These are phyloP conservation scores for Tremellales sp. DNA, from an alignment of 1,284 basidiomycete genomes.

Conservation along the genomic window DNA sequence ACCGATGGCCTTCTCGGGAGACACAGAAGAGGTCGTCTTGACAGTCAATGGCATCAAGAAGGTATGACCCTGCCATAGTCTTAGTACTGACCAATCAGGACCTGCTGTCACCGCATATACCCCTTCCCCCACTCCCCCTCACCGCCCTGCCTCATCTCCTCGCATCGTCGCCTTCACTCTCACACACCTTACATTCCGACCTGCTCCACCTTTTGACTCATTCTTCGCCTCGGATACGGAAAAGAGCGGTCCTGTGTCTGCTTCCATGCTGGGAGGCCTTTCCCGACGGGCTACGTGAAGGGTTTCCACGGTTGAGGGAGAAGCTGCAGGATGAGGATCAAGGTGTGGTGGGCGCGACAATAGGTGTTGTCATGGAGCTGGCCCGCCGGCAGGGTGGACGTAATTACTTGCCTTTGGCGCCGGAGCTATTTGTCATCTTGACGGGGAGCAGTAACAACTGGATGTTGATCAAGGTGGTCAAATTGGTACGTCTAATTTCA, in stretches of 20 bases:
- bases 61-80: conserved; percentile 53
- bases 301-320: conserved; percentile 70
- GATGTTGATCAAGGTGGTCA: conserved; percentile 99
- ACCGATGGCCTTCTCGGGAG: conserved; percentile 82
- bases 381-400: conserved; percentile 66
- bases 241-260: conserved; percentile 78
- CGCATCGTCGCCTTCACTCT: conserved; percentile 82
- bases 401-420: conserved; percentile 78
- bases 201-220: conserved; percentile 86
- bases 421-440: conserved; percentile 89
- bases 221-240: conserved; percentile 79
- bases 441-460: conserved; percentile 96
- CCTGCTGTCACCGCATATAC: conserved; percentile 63
- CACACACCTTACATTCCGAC: conserved; percentile 81
- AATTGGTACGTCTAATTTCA: conserved; percentile 63
- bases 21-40: conserved; percentile 95
- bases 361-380: conserved; percentile 93
- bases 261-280: conserved; percentile 74
- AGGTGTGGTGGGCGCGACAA: conserved; percentile 88
- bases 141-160: conserved; percentile 86
- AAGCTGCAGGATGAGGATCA: conserved; percentile 78
- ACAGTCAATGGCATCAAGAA: conserved; percentile 98
- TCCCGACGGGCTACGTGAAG: conserved; percentile 67
- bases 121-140: conserved; percentile 75
- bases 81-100: conserved; percentile 57